Percentiles rank a stretch among this genome's conserved stretches.
Evolutionary conservation across 345 rosid species (phyloP).

Genomic region (Clausena lansium): DNA sequence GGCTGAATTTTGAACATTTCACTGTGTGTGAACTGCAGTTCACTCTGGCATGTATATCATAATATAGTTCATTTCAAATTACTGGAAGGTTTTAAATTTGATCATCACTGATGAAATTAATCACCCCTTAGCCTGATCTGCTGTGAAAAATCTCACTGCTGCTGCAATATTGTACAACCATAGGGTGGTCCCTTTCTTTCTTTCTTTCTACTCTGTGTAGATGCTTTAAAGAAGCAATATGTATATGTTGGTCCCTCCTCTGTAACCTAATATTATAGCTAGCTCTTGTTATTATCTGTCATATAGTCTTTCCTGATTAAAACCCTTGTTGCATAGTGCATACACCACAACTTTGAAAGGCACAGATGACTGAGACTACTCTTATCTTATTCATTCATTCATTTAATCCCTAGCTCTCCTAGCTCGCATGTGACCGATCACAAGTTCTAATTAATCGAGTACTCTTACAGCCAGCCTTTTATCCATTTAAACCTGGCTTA

Average conservation of each 20-base stretch:
- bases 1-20: neutral
- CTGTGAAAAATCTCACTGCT: conserved; percentile 37
- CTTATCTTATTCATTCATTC: neutral
- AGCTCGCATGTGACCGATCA: neutral
- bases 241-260: conserved; percentile 57
- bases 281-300: conserved; percentile 19
- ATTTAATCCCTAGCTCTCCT: neutral
- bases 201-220: conserved; percentile 26
- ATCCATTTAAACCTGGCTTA: neutral
- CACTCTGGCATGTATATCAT: neutral
- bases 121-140: too few species aligned
- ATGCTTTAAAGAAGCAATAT: conserved; percentile 55
- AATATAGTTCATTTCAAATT: neutral
- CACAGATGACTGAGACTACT: neutral
- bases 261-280: conserved; percentile 9
- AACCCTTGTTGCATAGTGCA: neutral
- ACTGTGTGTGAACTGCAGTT: neutral
- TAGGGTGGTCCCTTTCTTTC: conserved; percentile 26
- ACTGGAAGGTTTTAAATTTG: neutral
- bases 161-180: conserved; percentile 6
- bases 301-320: conserved; percentile 21
- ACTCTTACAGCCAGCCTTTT: neutral
- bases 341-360: conserved; percentile 35
- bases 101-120: too few species aligned
- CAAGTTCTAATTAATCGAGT: neutral